A percentile compares a stretch with the other conserved stretches of the same genome.
phyloP scores from a whole-genome alignment of 495 filamentous ascomycete species.

The Mytilinidion resinicola region DNA sequence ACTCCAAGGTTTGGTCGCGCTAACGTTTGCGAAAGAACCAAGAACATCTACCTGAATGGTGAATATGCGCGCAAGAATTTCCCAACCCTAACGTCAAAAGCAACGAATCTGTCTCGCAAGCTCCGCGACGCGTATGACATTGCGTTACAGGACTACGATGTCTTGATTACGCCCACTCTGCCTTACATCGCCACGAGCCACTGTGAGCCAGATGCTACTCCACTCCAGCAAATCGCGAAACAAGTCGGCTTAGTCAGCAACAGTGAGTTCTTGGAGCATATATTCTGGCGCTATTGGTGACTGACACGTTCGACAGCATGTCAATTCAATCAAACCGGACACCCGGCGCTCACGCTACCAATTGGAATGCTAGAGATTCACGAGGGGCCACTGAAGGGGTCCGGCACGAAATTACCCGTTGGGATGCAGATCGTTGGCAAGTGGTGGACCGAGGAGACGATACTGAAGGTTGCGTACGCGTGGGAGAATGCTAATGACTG shows the following conservation, averaged over 20 bases:
- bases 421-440: conserved; percentile 55
- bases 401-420: conserved; percentile 44
- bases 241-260: conserved; percentile 45
- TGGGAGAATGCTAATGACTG: conserved; percentile 49
- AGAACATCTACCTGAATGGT: conserved; percentile 33
- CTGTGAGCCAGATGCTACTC: conserved; percentile 11
- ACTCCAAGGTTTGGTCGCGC: neutral
- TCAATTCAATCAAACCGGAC: conserved; percentile 52
- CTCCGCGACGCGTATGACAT: conserved; percentile 43
- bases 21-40: conserved; percentile 1
- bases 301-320: conserved; percentile 24
- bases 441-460: conserved; percentile 44
- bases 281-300: too few relatives aligned
- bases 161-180: conserved; percentile 43
- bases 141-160: conserved; percentile 40
- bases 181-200: conserved; percentile 37
- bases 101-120: conserved; percentile 39
- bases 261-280: conserved; percentile 15
- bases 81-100: conserved; percentile 36
- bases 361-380: conserved; percentile 42
- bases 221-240: conserved; percentile 25
- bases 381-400: conserved; percentile 28
- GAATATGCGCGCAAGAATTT: conserved; percentile 29
- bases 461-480: conserved; percentile 44
- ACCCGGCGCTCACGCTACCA: conserved; percentile 52